These are phyloP conservation scores for Chrysoporthe cubensis DNA, from an alignment of 2,329 filamentous ascomycete species.

Conservation along the genomic window DNA sequence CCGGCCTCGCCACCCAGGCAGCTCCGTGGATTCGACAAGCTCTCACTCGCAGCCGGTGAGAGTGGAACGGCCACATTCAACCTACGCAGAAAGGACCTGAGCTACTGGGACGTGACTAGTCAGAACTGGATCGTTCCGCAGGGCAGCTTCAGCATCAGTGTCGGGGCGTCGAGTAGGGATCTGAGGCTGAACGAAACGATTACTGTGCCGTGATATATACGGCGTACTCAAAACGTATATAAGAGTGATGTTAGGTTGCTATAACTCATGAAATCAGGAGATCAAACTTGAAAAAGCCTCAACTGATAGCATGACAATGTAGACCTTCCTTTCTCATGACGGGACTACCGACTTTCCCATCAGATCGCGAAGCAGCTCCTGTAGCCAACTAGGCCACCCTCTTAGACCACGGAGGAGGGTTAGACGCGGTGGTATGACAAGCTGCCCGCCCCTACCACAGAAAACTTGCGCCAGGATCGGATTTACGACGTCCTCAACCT, in stretches of 20 bases:
- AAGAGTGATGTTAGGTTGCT: not conserved
- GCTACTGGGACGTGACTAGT: constrained; percentile 62
- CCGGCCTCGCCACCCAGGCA: constrained; percentile 50
- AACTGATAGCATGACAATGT: too few species aligned
- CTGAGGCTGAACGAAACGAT: constrained; percentile 45
- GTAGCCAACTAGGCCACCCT: constrained; percentile 45
- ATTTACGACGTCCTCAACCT: constrained; percentile 47
- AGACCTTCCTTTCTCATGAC: not conserved
- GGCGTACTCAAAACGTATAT: too few species aligned
- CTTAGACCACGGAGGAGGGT: constrained; percentile 40
- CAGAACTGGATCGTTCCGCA: constrained; percentile 64
- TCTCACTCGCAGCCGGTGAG: constrained; percentile 52
- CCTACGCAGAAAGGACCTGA: constrained; percentile 63
- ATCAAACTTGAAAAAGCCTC: too few species aligned
- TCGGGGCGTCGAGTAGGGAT: constrained; percentile 53
- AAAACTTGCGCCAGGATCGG: constrained; percentile 55
- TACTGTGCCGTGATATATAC: constrained; percentile 9
- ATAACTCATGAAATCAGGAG: not conserved
- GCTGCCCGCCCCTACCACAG: constrained; percentile 50
- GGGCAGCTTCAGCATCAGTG: constrained; percentile 46
- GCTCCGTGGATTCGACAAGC: constrained; percentile 66
- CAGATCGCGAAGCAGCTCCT: constrained; percentile 39
- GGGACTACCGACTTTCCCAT: not conserved
- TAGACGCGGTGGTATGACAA: constrained; percentile 46
- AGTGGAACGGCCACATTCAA: constrained; percentile 53